Base-by-base conservation (phyloP, 2,329 filamentous ascomycete species). In the Aspergillus hiratsukae region DNA sequence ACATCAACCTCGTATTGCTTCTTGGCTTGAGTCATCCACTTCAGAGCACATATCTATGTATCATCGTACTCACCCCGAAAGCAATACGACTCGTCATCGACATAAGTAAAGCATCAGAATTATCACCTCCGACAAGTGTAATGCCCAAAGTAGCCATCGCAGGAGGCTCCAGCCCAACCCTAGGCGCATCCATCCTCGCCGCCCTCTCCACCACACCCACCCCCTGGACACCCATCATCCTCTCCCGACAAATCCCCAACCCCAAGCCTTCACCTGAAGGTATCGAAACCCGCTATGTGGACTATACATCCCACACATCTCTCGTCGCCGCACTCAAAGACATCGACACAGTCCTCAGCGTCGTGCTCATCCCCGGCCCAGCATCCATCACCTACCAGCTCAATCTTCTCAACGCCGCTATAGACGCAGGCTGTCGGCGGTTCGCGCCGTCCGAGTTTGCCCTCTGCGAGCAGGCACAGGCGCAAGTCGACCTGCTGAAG, bases 371-470 rank as follows among this genome's bases (percentile, higher is more conserved):
- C 51, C 58, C 61, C 56, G 49, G 64, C 52, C 54, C 58, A 17
- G 63, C 65, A 8, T 61, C 60, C 11, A 56, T 63, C n/a, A 56
- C 57, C 7, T 59, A 69, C 4, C 75, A 82, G 52, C 66, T 76
- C 4, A 70, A 70, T 3, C 68, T 82, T 0, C 70, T 74, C 3
- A 69, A 68, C 6, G 79, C 79, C 3, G 70, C 75, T 0, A 75
- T 77, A 53, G 64, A 69, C 28, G 76, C 75, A 0, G 76, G 77
- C 1, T 73, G 79, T 1, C 66, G 69, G 43, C 72, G 80, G 8
- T 82, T 80, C 57, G 72, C 79, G 3, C 78, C 78, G 1, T 75
- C 73, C 46, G 74, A 74, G 54, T 81, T 77, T 27, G 70, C 66
- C 0, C 45, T 62, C 4, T 61, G 64, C 5, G 53, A 60, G 4